These are phyloP conservation scores for Salvia hispanica DNA, from an alignment of 257 asterid species.

Conservation along the genomic window DNA sequence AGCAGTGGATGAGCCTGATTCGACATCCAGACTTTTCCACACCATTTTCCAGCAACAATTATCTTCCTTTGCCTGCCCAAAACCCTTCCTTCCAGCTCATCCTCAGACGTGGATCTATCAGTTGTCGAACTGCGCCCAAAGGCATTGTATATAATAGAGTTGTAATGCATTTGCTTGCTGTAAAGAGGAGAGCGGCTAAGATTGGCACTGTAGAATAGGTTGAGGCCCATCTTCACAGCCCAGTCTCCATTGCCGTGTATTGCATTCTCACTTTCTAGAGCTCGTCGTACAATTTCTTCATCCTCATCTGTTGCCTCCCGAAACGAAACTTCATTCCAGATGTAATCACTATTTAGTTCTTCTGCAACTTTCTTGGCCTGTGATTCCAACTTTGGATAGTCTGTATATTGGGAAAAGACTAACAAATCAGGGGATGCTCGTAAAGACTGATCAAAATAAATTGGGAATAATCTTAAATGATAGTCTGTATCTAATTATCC, in stretches of 20 bases:
- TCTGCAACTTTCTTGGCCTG: slow-evolving; percentile 75
- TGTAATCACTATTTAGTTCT: slow-evolving; percentile 53
- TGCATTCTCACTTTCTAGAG: slow-evolving; percentile 79
- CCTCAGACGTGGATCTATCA: slow-evolving; percentile 28
- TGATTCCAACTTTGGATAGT: slow-evolving; percentile 81
- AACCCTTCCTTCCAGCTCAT: slow-evolving; percentile 46
- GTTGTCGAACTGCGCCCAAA: slow-evolving; percentile 69
- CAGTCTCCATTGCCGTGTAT: slow-evolving; percentile 93
- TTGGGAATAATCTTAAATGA: slow-evolving; percentile 7
- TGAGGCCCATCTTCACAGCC: slow-evolving; percentile 94
- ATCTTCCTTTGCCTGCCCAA: slow-evolving; percentile 70
- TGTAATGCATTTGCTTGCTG: slow-evolving; percentile 95
- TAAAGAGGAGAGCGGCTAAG: slow-evolving; percentile 96
- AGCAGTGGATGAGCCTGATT: slow-evolving; percentile 86
- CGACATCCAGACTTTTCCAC: slow-evolving; percentile 98
- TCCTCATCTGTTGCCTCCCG: slow-evolving; percentile 68
- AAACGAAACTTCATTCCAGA: slow-evolving; percentile 66
- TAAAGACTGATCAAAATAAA: not conserved
- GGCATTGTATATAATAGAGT: slow-evolving; percentile 65
- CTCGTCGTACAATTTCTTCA: slow-evolving; percentile 62
- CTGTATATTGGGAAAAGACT: slow-evolving; percentile 47
- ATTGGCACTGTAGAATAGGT: slow-evolving; percentile 90
- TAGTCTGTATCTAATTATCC: not conserved
- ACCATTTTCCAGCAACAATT: slow-evolving; percentile 95
- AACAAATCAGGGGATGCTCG: slow-evolving; percentile 18